phyloP scores from a whole-genome alignment of 225 moss, liverwort and hornwort genomes.

The Bryum argenteum region DNA sequence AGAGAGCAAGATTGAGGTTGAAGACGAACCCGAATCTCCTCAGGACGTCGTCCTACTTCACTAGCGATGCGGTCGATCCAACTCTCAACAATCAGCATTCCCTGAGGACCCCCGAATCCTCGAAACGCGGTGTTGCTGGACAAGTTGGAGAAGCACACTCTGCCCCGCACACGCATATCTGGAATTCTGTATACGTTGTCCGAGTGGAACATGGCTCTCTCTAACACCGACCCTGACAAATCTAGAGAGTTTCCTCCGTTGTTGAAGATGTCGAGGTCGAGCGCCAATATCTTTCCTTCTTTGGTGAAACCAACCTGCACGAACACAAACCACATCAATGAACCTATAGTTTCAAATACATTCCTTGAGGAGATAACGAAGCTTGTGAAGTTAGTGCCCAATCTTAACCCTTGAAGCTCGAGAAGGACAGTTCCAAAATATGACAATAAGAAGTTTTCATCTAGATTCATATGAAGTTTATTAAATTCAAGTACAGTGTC shows the following conservation, averaged over 20 bases:
- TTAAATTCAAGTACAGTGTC: too few relatives aligned
- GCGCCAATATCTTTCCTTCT: constrained; percentile 78
- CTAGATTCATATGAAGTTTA: too few relatives aligned
- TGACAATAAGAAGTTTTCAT: too few relatives aligned
- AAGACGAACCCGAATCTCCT: constrained; percentile 71
- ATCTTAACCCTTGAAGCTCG: too few relatives aligned
- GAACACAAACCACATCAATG: constrained; percentile 5
- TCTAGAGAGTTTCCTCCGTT: constrained; percentile 87
- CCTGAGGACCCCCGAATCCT: constrained; percentile 97
- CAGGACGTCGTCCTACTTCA: constrained; percentile 67
- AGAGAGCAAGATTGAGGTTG: neutral
- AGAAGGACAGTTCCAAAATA: too few relatives aligned
- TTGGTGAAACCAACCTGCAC: constrained; percentile 84
- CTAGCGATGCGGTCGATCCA: constrained; percentile 91
- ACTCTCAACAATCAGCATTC: constrained; percentile 87
- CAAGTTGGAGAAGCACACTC: constrained; percentile 72
- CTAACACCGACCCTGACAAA: constrained; percentile 84
- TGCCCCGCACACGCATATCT: constrained; percentile 75
- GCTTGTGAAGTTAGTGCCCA: too few relatives aligned
- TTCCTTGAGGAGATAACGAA: too few relatives aligned
- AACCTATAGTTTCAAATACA: neutral
- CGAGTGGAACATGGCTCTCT: constrained; percentile 94
- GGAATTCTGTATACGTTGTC: constrained; percentile 87
- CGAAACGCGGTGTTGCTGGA: constrained; percentile 95
- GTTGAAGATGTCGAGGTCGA: constrained; percentile 74